Percentiles rank a stretch among this genome's conserved stretches.
Conservation (phyloP, 371 early-diverging fungal genomes). For the Saksenaea vasiformis region DNA sequence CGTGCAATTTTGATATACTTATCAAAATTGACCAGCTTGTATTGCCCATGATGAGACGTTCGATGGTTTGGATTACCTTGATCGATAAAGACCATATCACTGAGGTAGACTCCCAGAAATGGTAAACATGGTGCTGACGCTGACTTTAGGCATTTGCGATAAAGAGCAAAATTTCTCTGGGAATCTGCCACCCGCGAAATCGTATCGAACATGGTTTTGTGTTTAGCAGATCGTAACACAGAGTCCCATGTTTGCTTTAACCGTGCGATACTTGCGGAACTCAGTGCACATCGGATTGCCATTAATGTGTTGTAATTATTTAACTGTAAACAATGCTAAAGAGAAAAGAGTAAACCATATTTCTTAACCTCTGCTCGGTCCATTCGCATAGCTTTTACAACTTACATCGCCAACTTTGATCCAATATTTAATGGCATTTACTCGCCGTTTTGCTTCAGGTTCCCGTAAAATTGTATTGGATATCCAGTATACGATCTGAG, state of each 20-base stretch:
- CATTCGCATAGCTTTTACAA: not conserved
- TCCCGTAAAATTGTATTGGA: conserved; percentile 69
- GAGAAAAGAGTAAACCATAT: not conserved
- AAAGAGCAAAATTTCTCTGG: conserved; percentile 74
- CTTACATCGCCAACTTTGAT: conserved; percentile 63
- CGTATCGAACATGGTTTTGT: conserved; percentile 49
- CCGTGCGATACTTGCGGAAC: conserved; percentile 74
- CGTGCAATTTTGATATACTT: conserved; percentile 70
- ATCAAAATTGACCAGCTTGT: conserved; percentile 76
- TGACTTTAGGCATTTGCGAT: conserved; percentile 65
- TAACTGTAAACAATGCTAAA: conserved; percentile 58
- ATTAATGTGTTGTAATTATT: conserved; percentile 83
- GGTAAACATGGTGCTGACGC: conserved; percentile 77
- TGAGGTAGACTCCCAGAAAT: conserved; percentile 84
- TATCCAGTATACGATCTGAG: conserved; percentile 69
- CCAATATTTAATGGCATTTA: conserved; percentile 63
- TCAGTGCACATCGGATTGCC: conserved; percentile 78
- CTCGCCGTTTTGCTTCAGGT: conserved; percentile 67
- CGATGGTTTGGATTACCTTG: conserved; percentile 48
- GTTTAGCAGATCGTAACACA: conserved; percentile 46
- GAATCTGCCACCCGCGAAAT: conserved; percentile 68
- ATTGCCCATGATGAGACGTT: conserved; percentile 29
- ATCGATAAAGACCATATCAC: conserved; percentile 84
- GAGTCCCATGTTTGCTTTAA: conserved; percentile 78
- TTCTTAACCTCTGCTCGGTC: not conserved